Conservation (phyloP, 495 filamentous ascomycete genomes). For the Penicillium ochrochloron region DNA sequence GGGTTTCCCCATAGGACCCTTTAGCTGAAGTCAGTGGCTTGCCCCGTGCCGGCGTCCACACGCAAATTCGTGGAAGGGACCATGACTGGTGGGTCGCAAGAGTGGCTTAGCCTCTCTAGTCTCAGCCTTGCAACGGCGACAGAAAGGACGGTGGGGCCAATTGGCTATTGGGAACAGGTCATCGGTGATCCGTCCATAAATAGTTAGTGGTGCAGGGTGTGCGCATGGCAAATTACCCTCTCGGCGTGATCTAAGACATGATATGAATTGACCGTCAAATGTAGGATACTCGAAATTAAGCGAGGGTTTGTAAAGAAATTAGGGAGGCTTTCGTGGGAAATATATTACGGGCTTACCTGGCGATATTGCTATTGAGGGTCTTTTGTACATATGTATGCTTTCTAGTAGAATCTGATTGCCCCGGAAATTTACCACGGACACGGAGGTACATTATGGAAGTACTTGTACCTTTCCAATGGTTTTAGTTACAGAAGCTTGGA, state of each 20-base stretch:
- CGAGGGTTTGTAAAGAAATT: too few species aligned
- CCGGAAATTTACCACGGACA: neutral
- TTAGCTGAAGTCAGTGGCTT: conserved; percentile 1
- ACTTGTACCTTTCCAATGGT: neutral
- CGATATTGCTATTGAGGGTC: too few species aligned
- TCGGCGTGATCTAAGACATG: neutral
- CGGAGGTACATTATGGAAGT: neutral
- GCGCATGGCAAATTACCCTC: neutral
- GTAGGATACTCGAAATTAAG: too few species aligned
- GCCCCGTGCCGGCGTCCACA: neutral
- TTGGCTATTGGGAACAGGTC: neutral
- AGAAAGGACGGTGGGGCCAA: conserved; percentile 17
- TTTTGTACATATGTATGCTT: neutral
- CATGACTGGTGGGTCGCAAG: neutral
- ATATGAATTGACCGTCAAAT: neutral
- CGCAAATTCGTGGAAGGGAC: neutral
- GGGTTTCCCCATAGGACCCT: neutral
- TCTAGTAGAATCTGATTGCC: neutral
- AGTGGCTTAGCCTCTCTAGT: conserved; percentile 11
- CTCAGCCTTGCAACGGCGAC: conserved; percentile 15
- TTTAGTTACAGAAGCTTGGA: neutral
- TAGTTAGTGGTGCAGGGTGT: neutral
- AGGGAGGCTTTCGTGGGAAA: too few species aligned
- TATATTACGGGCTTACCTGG: neutral
- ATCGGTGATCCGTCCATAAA: neutral